A percentile compares a stretch with the other conserved stretches of the same genome.
Conservation (phyloP, 164 flowering plant species). For the Dillenia suffruticosa region DNA sequence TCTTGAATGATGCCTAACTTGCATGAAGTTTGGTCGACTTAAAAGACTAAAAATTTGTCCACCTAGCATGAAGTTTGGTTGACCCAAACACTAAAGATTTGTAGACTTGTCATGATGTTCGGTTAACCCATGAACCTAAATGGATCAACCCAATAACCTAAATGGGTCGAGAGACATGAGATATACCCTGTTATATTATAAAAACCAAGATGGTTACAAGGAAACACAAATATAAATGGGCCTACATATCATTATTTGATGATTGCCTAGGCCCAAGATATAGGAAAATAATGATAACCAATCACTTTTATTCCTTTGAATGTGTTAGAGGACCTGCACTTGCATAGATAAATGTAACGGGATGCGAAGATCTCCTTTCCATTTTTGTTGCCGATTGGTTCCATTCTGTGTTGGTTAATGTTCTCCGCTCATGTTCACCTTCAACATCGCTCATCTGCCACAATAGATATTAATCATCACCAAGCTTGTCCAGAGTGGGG, state of each 20-base stretch:
- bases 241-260: no score
- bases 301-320: constrained; percentile 73
- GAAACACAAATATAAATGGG: not conserved
- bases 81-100: no score
- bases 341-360: constrained; percentile 60
- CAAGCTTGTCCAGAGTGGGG: no score
- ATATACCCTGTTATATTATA: constrained; percentile 48
- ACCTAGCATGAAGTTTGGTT: no score
- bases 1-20: no score
- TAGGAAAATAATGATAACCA: not conserved
- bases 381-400: constrained; percentile 49
- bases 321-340: constrained; percentile 46
- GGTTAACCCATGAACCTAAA: no score
- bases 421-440: constrained; percentile 73
- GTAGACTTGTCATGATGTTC: no score
- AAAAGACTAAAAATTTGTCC: no score
- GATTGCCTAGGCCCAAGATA: not conserved
- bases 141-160: no score
- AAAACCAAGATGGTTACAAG: not conserved
- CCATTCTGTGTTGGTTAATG: constrained; percentile 77
- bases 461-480: no score
- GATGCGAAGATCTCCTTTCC: constrained; percentile 78
- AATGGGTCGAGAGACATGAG: constrained; percentile 32
- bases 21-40: no score
- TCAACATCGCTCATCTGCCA: constrained; percentile 76